Conservation (phyloP, 257 asterid genomes). For the Verbena officinalis region DNA sequence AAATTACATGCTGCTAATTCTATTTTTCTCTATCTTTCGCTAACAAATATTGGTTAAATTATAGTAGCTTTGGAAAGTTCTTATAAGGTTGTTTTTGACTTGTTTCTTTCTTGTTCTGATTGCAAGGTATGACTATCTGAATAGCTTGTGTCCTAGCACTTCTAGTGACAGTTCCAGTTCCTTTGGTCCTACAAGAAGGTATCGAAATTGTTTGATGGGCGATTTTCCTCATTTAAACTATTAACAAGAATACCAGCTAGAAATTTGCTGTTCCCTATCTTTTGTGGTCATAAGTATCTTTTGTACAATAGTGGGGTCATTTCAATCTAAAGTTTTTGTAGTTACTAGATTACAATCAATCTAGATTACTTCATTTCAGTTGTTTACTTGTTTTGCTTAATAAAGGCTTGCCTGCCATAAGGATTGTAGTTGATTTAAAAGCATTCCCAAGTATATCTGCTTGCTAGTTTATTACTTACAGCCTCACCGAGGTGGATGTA, state of each 20-base stretch:
- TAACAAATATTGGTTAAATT: conserved; percentile 12
- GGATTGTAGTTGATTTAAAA: neutral
- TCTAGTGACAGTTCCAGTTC: conserved; percentile 40
- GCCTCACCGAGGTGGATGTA: conserved; percentile 6
- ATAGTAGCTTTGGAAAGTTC: conserved; percentile 12
- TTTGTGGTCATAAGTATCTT: conserved; percentile 7
- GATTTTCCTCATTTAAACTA: conserved; percentile 10
- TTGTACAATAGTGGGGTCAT: conserved; percentile 1
- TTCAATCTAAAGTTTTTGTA: conserved; percentile 12
- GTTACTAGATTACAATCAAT: conserved; percentile 6
- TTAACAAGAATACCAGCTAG: neutral
- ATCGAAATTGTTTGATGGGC: conserved; percentile 15
- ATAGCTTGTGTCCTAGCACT: conserved; percentile 63
- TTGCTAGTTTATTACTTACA: conserved; percentile 13
- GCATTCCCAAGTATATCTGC: conserved; percentile 1
- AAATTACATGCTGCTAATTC: conserved; percentile 19
- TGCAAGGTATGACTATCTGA: conserved; percentile 76
- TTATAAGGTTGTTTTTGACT: conserved; percentile 1
- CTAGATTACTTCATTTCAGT: neutral
- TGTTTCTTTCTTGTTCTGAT: conserved; percentile 15
- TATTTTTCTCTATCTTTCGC: conserved; percentile 15
- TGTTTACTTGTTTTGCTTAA: conserved; percentile 16
- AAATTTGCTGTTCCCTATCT: conserved; percentile 11
- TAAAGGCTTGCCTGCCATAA: conserved; percentile 2
- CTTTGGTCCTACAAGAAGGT: conserved; percentile 63